Percentiles rank a stretch among this genome's conserved stretches.
Conservation (phyloP, 148 eudicot genomes). For the Vaccinium macrocarpon region DNA sequence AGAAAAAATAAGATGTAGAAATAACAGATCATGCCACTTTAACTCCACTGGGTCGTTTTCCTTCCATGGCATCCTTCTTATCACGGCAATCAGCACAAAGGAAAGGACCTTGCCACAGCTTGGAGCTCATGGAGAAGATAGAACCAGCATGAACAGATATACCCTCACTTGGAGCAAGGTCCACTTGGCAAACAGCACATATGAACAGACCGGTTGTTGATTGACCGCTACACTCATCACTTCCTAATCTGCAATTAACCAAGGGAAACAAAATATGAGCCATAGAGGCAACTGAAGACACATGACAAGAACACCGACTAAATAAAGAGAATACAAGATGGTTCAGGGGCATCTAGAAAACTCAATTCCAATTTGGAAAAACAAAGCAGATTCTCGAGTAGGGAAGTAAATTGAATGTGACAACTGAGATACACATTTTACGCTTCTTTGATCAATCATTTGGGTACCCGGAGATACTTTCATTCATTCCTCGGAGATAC, state of each 20-base stretch:
- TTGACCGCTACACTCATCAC: constrained; percentile 40
- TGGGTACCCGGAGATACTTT: neutral
- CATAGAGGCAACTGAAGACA: neutral
- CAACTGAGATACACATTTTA: neutral
- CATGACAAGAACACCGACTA: neutral
- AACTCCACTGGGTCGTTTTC: constrained; percentile 84
- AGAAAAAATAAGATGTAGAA: constrained; percentile 10
- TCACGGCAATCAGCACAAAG: constrained; percentile 69
- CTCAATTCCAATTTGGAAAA: neutral
- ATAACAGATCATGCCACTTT: constrained; percentile 38
- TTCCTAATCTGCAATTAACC: constrained; percentile 57
- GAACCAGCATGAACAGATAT: constrained; percentile 90
- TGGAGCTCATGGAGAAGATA: constrained; percentile 73
- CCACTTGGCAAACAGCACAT: constrained; percentile 76
- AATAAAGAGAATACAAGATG: neutral
- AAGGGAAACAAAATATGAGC: neutral
- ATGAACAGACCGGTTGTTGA: constrained; percentile 51
- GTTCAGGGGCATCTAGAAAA: neutral
- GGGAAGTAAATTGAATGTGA: neutral
- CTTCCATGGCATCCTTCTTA: constrained; percentile 97
- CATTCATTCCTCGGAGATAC: neutral
- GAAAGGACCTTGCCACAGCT: constrained; percentile 96
- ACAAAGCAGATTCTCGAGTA: neutral
- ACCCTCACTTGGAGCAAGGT: constrained; percentile 78
- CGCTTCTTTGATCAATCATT: neutral